A percentile compares a stretch with the other conserved stretches of the same genome.
These are phyloP conservation scores for Pneumocystis murina DNA, from an alignment of 1,139 yeast genomes.

Conservation along the genomic window DNA sequence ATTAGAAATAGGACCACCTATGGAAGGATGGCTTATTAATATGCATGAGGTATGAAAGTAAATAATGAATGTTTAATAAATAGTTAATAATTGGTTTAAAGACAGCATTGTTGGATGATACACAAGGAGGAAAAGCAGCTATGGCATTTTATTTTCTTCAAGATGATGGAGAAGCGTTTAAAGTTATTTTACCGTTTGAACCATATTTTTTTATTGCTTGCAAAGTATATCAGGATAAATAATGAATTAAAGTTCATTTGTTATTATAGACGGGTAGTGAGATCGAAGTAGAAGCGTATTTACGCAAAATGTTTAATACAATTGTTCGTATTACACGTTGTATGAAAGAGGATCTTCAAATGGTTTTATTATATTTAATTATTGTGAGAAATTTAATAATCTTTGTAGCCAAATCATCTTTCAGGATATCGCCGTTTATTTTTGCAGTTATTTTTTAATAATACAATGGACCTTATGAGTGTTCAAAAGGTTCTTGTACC, in stretches of 20 bases:
- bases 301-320: slow-evolving; percentile 53
- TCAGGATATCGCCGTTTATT: slow-evolving; percentile 57
- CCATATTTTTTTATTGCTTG: slow-evolving; percentile 79
- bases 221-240: slow-evolving; percentile 24
- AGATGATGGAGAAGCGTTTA: slow-evolving; percentile 93
- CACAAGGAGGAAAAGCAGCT: slow-evolving; percentile 52
- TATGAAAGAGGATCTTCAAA: slow-evolving; percentile 58
- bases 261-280: slow-evolving; percentile 35
- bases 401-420: slow-evolving; percentile 54
- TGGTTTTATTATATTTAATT: slow-evolving; percentile 17
- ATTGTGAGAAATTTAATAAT: background rate
- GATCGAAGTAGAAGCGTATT: slow-evolving; percentile 72
- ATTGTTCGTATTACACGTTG: slow-evolving; percentile 44
- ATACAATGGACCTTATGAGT: slow-evolving; percentile 53
- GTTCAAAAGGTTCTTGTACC: slow-evolving; percentile 63
- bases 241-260: background rate
- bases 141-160: slow-evolving; percentile 93
- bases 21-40: slow-evolving; percentile 75
- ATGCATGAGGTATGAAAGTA: slow-evolving; percentile 34
- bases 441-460: slow-evolving; percentile 58
- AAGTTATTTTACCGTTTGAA: slow-evolving; percentile 65
- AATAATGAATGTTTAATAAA: background rate
- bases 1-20: slow-evolving; percentile 55
- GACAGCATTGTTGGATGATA: background rate
- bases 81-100: background rate